Base-by-base conservation (phyloP, 352 stramenopile species). In the Thraustochytrium sp. region DNA sequence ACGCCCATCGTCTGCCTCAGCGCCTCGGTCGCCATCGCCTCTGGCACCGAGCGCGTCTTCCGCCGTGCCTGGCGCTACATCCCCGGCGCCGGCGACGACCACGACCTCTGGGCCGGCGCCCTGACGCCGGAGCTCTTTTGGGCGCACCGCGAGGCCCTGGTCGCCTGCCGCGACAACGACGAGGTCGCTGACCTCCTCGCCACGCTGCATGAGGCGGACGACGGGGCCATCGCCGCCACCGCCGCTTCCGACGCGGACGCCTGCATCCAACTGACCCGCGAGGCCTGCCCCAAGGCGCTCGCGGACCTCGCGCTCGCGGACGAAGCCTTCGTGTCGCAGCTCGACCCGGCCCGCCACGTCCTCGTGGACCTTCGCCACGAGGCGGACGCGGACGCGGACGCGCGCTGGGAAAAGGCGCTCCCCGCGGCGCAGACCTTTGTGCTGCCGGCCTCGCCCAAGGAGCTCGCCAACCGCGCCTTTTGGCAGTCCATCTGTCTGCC, bases 1-100 rank as follows among this genome's bases (percentile, higher is more conserved):
- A 64, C 51, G 49, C 68, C 68, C 26, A 80, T 80, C 23, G 26
- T 61, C 18, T 64, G 31, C 13, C 38, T 80, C 3, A 80, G 68
- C 49, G 68, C 68, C 29, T 55, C 34, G 11, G 68, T 80, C 8
- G 31, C 40, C 21, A 44, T 63, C 21, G n/a, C 26, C 26, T 26
- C 48, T 8, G 68, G 63, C 13, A 64, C 34, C 16, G 68, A 80
- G 44, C 48, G 68, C 18, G 34, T 40, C 9, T 46, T 72, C 21
- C 65, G 49, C 2, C 68, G 51, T 8, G 11, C 34, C 13, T 80
- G 68, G 68, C 48, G 68, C 21, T 80, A 80, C 38, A 53, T 80
- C 9, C 68, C 31, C 23, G 68, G 68, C 46, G 68, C 68, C 3
- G 68, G 68, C 31, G 68, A 80, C 42, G 68, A 80, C 68, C 34